Conservation (phyloP, 768 basidiomycete species). For the Lactarius akahatsu region DNA sequence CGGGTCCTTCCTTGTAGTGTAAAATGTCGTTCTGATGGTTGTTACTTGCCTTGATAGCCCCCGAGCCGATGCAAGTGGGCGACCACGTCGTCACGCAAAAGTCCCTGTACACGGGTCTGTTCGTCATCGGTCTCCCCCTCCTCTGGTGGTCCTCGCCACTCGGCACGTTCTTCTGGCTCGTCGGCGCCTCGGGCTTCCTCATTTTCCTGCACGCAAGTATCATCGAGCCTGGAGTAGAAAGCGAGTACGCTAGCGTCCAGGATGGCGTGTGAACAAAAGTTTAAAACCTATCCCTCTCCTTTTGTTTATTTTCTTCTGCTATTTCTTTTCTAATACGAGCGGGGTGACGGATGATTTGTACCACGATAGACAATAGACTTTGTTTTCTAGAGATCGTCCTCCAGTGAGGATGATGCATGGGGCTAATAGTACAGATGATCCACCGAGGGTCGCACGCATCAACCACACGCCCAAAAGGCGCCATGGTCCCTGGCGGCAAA, state of each 20-base stretch:
- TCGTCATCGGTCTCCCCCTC: conserved; percentile 88
- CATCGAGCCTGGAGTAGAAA: conserved; percentile 94
- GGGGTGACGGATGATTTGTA: background rate
- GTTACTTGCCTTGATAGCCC: conserved; percentile 46
- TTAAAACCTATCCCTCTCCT: background rate
- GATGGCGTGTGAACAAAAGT: conserved; percentile 45
- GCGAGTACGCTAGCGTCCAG: conserved; percentile 83
- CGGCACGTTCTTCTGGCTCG: conserved; percentile 90
- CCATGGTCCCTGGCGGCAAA: background rate
- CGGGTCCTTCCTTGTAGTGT: background rate
- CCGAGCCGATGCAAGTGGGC: conserved; percentile 83
- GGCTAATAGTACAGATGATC: background rate
- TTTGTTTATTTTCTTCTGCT: background rate
- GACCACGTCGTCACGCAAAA: conserved; percentile 85
- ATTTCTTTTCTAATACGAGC: background rate
- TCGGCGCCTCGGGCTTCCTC: conserved; percentile 80
- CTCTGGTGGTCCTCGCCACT: conserved; percentile 78
- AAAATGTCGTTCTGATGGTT: background rate
- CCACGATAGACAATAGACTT: background rate
- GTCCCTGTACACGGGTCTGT: conserved; percentile 81
- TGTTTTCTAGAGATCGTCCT: background rate
- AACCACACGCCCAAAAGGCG: background rate
- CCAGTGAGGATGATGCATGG: background rate
- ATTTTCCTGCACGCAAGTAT: conserved; percentile 85
- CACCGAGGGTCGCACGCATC: too few species aligned